Conservation (phyloP, 306 rosid genomes). For the Erythrophleum fordii region DNA sequence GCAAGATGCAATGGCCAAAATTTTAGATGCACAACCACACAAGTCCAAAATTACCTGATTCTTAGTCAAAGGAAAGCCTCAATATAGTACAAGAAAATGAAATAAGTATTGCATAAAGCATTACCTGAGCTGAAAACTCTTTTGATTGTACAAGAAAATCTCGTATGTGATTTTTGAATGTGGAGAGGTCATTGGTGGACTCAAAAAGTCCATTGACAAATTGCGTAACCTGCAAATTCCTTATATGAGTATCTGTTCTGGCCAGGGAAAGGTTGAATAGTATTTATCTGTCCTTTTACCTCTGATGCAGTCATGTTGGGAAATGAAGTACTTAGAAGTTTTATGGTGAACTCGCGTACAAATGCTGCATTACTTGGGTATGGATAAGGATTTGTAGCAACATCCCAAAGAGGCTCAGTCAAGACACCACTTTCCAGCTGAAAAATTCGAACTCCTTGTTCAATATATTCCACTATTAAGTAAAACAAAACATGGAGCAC, state of each 20-base stretch:
- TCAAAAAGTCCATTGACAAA: constrained; percentile 90
- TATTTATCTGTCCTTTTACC: constrained; percentile 51
- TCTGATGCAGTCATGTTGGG: constrained; percentile 96
- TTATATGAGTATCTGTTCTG: constrained; percentile 29
- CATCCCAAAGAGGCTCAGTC: constrained; percentile 96
- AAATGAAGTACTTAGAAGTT: constrained; percentile 87
- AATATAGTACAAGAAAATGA: constrained; percentile 1
- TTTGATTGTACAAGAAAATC: constrained; percentile 95
- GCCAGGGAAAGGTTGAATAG: constrained; percentile 5
- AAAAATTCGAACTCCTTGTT: constrained; percentile 5
- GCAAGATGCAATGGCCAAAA: constrained; percentile 12
- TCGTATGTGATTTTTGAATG: constrained; percentile 81
- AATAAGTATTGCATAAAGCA: background rate
- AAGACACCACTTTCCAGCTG: constrained; percentile 83
- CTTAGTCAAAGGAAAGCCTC: background rate
- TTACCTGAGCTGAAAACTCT: constrained; percentile 99
- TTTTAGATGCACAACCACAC: background rate
- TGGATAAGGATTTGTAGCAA: constrained; percentile 58
- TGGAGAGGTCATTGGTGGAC: constrained; percentile 73
- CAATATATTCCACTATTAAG: background rate
- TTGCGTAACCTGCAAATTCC: constrained; percentile 75
- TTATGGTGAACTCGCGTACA: constrained; percentile 87
- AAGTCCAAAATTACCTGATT: background rate
- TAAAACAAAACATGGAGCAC: background rate
- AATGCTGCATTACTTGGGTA: constrained; percentile 75